A percentile compares a stretch with the other conserved stretches of the same genome.
Conservation (phyloP, 1,284 basidiomycete genomes). For the Trichosporon asahii region DNA sequence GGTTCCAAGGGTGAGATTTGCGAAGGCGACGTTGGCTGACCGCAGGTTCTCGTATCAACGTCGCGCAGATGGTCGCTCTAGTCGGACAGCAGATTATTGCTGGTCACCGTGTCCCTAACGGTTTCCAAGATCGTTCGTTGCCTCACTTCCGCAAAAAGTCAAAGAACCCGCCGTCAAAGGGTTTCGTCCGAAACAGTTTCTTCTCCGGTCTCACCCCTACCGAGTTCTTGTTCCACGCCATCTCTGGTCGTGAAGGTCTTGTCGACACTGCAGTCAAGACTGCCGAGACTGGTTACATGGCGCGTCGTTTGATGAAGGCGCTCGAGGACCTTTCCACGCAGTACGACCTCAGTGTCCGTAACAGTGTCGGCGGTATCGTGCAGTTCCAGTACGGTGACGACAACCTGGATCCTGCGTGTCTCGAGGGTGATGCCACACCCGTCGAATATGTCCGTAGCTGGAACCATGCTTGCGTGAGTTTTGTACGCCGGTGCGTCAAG, state of each 20-base stretch:
- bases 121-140: slow-evolving; percentile 97
- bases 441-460: slow-evolving; percentile 85
- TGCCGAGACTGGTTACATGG: slow-evolving; percentile 99
- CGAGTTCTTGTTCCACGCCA: slow-evolving; percentile 98
- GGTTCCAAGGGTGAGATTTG: slow-evolving; percentile 83
- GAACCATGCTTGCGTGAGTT: slow-evolving; percentile 75
- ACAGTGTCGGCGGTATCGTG: slow-evolving; percentile 92
- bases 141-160: slow-evolving; percentile 99
- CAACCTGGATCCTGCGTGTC: slow-evolving; percentile 91
- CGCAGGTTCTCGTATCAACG: slow-evolving; percentile 95
- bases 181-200: slow-evolving; percentile 97
- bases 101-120: slow-evolving; percentile 96
- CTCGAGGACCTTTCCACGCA: slow-evolving; percentile 95
- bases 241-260: slow-evolving; percentile 95
- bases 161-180: slow-evolving; percentile 94
- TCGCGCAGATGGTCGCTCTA: slow-evolving; percentile 99
- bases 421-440: slow-evolving; percentile 90
- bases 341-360: slow-evolving; percentile 95
- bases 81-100: slow-evolving; percentile 99
- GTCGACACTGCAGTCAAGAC: slow-evolving; percentile 99
- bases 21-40: slow-evolving; percentile 14
- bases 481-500: not conserved
- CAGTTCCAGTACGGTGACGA: slow-evolving; percentile 98
- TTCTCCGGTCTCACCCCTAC: slow-evolving; percentile 91
- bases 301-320: slow-evolving; percentile 97